Percentiles rank a stretch among this genome's conserved stretches.
These are phyloP conservation scores for Hyphopichia buzzinii DNA, from an alignment of 1,139 yeast species.

Conservation along the genomic window DNA sequence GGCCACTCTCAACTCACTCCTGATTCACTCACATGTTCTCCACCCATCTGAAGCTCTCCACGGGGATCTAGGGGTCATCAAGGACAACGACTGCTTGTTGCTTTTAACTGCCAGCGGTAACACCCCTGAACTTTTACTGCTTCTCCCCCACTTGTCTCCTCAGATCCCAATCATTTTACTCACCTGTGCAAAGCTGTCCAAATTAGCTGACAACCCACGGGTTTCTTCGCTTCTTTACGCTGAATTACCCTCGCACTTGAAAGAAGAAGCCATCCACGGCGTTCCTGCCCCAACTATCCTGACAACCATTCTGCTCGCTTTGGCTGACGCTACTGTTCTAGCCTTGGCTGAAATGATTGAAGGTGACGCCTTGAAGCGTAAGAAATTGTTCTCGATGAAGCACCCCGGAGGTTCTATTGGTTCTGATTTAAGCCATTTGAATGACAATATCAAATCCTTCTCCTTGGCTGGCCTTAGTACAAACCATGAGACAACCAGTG, in stretches of 20 bases:
- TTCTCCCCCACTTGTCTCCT: slow-evolving; percentile 58
- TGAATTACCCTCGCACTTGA: slow-evolving; percentile 54
- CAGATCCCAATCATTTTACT: slow-evolving; percentile 57
- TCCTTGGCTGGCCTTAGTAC: background rate
- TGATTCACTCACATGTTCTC: slow-evolving; percentile 62
- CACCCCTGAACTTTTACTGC: slow-evolving; percentile 67
- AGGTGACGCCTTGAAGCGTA: slow-evolving; percentile 52
- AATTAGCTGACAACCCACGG: slow-evolving; percentile 42
- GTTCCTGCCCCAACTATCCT: slow-evolving; percentile 87
- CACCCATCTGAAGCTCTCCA: slow-evolving; percentile 91
- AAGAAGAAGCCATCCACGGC: slow-evolving; percentile 71
- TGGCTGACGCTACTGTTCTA: slow-evolving; percentile 77
- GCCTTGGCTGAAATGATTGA: slow-evolving; percentile 70
- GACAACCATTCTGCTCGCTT: slow-evolving; percentile 70
- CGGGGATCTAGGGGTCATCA: slow-evolving; percentile 79
- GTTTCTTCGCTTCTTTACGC: slow-evolving; percentile 58
- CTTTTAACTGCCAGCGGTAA: slow-evolving; percentile 81
- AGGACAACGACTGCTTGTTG: slow-evolving; percentile 60
- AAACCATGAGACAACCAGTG: background rate
- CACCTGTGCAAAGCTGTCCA: slow-evolving; percentile 57
- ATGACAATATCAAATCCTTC: slow-evolving; percentile 18
- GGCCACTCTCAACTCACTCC: slow-evolving; percentile 79
- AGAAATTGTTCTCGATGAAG: slow-evolving; percentile 57
- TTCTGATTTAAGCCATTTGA: slow-evolving; percentile 41
- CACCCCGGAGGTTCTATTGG: slow-evolving; percentile 96